Percentiles rank a stretch among this genome's conserved stretches.
Conservation (phyloP, 345 rosid species). For the Dimocarpus longan region DNA sequence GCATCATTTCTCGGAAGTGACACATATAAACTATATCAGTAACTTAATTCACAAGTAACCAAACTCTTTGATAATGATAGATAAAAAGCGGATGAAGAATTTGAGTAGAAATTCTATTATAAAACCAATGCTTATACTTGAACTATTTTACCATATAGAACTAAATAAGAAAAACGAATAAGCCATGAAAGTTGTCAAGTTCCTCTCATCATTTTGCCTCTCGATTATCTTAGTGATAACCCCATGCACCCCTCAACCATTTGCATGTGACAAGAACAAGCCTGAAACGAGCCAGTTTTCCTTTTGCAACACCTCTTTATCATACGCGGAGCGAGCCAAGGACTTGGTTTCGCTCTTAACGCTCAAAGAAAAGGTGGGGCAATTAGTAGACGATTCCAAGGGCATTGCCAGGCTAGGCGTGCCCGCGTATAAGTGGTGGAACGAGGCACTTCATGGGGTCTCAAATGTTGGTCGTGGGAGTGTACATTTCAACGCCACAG, state of each 20-base stretch:
- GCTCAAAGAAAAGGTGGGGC: slow-evolving; percentile 59
- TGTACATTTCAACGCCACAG: slow-evolving; percentile 41
- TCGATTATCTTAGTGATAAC: slow-evolving; percentile 17
- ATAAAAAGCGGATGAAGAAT: background rate
- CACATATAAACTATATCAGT: background rate
- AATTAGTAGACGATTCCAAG: slow-evolving; percentile 49
- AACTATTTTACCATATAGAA: background rate
- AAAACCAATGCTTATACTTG: background rate
- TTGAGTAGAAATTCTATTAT: background rate
- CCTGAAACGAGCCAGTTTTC: slow-evolving; percentile 36
- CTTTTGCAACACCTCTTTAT: slow-evolving; percentile 47
- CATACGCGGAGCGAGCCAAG: slow-evolving; percentile 50
- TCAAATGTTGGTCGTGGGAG: slow-evolving; percentile 48
- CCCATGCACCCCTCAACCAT: slow-evolving; percentile 30
- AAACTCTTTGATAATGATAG: background rate
- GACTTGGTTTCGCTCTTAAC: slow-evolving; percentile 51
- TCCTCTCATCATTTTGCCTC: slow-evolving; percentile 20
- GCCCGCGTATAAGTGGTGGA: slow-evolving; percentile 73
- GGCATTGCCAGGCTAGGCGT: slow-evolving; percentile 58
- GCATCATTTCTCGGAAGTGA: slow-evolving; percentile 5
- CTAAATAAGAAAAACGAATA: background rate
- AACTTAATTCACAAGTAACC: slow-evolving; percentile 32
- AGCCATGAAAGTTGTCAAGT: slow-evolving; percentile 18
- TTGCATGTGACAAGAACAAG: slow-evolving; percentile 43
- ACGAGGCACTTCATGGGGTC: slow-evolving; percentile 77